Percentiles rank a stretch among this genome's conserved stretches.
phyloP scores from a whole-genome alignment of 257 asterid genomes.

The Forsythia viridissima region DNA sequence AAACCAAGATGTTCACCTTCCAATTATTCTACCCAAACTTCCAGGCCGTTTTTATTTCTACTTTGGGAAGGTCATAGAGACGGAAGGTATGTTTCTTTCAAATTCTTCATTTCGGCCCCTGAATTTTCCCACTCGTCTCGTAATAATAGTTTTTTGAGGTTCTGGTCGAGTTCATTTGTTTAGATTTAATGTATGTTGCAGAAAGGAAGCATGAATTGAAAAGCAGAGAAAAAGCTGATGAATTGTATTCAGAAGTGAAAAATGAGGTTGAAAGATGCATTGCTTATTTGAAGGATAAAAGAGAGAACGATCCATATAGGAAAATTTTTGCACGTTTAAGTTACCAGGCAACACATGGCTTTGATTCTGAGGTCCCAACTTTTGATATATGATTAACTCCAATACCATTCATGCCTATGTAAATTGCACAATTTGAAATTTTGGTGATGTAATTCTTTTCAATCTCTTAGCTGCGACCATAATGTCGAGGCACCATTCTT shows the following conservation, averaged over 20 bases:
- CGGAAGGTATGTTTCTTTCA: conserved; percentile 45
- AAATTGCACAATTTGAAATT: not conserved
- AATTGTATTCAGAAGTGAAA: conserved; percentile 72
- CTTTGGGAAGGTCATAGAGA: conserved; percentile 89
- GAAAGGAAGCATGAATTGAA: conserved; percentile 69
- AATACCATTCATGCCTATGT: not conserved
- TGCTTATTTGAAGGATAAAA: conserved; percentile 60
- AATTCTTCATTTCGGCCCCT: no score
- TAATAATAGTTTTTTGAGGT: not conserved
- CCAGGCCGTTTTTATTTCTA: conserved; percentile 86
- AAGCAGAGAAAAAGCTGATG: conserved; percentile 61
- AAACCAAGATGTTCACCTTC: conserved; percentile 77
- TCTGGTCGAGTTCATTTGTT: not conserved
- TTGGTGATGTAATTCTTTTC: not conserved
- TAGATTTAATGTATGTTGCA: conserved; percentile 22
- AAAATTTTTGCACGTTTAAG: conserved; percentile 52
- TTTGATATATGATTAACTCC: conserved; percentile 38
- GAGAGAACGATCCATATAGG: conserved; percentile 74
- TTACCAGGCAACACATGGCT: conserved; percentile 71
- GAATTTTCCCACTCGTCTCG: not conserved
- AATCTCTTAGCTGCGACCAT: not conserved
- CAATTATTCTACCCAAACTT: conserved; percentile 64
- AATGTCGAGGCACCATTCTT: no score
- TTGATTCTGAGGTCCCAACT: conserved; percentile 71
- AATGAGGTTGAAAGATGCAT: conserved; percentile 66